These are phyloP conservation scores for Epichloe hybrida DNA, from an alignment of 2,329 filamentous ascomycete genomes.

Conservation along the genomic window DNA sequence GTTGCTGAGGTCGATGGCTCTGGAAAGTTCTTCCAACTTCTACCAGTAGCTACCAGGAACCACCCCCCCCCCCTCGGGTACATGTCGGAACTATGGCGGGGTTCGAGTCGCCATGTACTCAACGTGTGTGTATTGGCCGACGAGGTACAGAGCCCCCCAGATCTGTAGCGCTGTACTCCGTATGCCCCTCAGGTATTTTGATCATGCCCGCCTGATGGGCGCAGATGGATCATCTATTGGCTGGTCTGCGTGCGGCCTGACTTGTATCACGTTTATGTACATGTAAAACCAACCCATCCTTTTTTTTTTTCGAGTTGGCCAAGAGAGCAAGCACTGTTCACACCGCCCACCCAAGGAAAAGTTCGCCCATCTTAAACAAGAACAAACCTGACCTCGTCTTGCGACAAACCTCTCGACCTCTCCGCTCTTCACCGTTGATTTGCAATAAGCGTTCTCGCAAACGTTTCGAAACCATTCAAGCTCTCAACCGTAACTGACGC, in stretches of 20 bases:
- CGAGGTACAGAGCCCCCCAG: neutral
- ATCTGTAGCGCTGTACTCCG: neutral
- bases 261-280: neutral
- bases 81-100: neutral
- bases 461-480: neutral
- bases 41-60: neutral
- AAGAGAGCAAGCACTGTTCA: neutral
- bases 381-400: neutral
- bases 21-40: constrained; percentile 12
- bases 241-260: neutral
- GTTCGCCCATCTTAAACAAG: neutral
- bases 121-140: neutral
- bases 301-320: neutral
- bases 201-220: neutral
- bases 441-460: neutral
- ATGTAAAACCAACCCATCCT: neutral
- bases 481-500: neutral
- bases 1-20: neutral
- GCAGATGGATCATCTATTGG: neutral
- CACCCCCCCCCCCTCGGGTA: neutral
- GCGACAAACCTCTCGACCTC: neutral
- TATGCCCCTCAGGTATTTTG: neutral
- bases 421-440: neutral
- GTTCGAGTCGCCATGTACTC: neutral
- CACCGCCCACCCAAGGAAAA: constrained; percentile 4